Evolutionary conservation across 202 grass and related monocot genomes (phyloP).

Genomic region (Elaeis oleifera): DNA sequence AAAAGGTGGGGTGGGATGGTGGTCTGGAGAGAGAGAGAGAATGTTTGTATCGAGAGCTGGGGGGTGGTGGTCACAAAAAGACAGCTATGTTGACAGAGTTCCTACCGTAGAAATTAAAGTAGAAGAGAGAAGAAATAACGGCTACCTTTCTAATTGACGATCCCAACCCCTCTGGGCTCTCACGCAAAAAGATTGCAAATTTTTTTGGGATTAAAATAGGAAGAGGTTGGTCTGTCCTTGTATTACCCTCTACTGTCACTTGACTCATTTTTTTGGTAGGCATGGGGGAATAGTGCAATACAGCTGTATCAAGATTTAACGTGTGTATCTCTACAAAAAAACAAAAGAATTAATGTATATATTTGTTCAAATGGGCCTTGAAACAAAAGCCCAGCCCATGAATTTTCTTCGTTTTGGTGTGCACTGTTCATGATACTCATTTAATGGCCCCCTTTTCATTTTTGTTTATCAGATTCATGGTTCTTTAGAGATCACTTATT

Average conservation of each 20-base stretch:
- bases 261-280: constrained; percentile 11
- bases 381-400: background rate
- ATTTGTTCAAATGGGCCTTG: background rate
- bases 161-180: background rate
- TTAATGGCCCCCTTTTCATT: no score
- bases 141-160: constrained; percentile 16
- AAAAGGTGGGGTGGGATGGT: background rate
- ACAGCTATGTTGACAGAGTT: constrained; percentile 27
- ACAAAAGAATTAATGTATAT: background rate
- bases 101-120: constrained; percentile 21
- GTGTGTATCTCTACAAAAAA: no score
- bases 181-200: no score
- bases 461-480: no score
- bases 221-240: background rate
- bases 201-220: constrained; percentile 1
- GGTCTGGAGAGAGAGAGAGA: constrained; percentile 2
- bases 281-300: constrained; percentile 21
- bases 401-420: no score
- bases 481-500: no score
- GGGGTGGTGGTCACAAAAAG: constrained; percentile 18
- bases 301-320: constrained; percentile 26
- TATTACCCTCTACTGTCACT: background rate
- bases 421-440: no score
- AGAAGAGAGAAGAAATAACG: constrained; percentile 13
- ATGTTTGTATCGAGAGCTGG: constrained; percentile 18